Conservation (phyloP, 306 rosid species). For the Luffa aegyptiaca region DNA sequence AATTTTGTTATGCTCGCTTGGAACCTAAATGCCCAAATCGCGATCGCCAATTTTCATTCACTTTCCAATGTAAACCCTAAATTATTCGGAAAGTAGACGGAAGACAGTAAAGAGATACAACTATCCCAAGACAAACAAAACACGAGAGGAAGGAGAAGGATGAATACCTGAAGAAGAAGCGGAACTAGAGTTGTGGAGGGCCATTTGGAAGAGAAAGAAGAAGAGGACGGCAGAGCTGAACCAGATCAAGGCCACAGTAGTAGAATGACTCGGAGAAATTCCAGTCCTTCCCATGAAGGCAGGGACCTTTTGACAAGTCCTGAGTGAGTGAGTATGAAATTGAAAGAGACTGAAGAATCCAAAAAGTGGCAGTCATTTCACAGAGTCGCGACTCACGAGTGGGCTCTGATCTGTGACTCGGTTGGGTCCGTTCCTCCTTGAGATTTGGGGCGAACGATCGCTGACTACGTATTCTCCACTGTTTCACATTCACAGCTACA, state of each 20-base stretch:
- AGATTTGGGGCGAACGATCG: not conserved
- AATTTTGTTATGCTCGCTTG: not conserved
- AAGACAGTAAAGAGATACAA: not conserved
- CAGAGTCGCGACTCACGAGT: not conserved
- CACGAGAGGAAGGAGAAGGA: not conserved
- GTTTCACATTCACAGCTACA: too few relatives aligned
- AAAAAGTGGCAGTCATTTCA: not conserved
- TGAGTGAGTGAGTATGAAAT: not conserved
- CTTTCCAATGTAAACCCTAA: not conserved
- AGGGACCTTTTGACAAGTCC: not conserved
- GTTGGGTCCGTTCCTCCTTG: not conserved
- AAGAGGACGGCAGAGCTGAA: slow-evolving; percentile 41
- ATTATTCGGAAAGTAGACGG: not conserved
- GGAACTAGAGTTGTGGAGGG: slow-evolving; percentile 30
- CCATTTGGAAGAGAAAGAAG: slow-evolving; percentile 57
- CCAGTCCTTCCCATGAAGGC: slow-evolving; percentile 8
- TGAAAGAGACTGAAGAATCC: not conserved
- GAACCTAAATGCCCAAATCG: not conserved
- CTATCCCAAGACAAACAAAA: not conserved
- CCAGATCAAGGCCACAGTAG: slow-evolving; percentile 52
- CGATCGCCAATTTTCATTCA: not conserved
- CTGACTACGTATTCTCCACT: not conserved
- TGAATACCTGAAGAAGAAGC: slow-evolving; percentile 23
- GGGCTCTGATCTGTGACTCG: slow-evolving; percentile 9
- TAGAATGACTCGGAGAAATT: slow-evolving; percentile 28